Percentiles rank a stretch among this genome's conserved stretches.
Evolutionary conservation across 106 monocot species (phyloP).

Genomic region (Acanthochlamys bracteata): DNA sequence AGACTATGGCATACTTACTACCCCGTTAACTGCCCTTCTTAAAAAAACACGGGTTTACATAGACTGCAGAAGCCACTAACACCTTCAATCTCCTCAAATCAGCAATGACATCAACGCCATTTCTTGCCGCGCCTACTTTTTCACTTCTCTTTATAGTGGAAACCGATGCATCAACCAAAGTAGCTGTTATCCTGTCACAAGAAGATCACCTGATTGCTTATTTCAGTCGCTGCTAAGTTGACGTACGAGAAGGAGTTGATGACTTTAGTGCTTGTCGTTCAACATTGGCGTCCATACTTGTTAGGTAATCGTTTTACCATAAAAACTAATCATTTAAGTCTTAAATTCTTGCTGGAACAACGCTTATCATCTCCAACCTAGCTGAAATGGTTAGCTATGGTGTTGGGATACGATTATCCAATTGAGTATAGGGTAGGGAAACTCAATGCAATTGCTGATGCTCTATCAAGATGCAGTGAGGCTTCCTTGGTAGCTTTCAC

Average conservation of each 20-base stretch:
- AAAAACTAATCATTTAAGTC: background rate
- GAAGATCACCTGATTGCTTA: background rate
- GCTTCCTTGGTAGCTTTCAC: background rate
- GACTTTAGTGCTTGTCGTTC: background rate
- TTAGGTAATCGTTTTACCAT: background rate
- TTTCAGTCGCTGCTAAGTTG: too few relatives aligned
- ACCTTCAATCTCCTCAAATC: background rate
- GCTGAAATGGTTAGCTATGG: background rate
- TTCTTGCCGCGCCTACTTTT: background rate
- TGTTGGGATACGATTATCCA: background rate
- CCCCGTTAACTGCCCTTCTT: background rate
- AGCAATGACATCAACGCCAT: background rate
- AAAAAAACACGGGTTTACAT: conserved; percentile 4
- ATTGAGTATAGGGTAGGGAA: background rate
- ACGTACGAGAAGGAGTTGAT: background rate
- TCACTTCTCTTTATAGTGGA: background rate
- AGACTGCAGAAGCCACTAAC: background rate
- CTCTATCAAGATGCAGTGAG: background rate
- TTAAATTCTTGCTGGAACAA: conserved; percentile 1
- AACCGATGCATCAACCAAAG: background rate
- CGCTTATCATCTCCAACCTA: background rate
- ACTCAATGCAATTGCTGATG: background rate
- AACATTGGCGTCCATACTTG: background rate
- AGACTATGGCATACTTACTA: background rate
- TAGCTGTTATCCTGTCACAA: background rate